Evolutionary conservation across 345 rosid genomes (phyloP).

Genomic region (Melastoma malabathricum): DNA sequence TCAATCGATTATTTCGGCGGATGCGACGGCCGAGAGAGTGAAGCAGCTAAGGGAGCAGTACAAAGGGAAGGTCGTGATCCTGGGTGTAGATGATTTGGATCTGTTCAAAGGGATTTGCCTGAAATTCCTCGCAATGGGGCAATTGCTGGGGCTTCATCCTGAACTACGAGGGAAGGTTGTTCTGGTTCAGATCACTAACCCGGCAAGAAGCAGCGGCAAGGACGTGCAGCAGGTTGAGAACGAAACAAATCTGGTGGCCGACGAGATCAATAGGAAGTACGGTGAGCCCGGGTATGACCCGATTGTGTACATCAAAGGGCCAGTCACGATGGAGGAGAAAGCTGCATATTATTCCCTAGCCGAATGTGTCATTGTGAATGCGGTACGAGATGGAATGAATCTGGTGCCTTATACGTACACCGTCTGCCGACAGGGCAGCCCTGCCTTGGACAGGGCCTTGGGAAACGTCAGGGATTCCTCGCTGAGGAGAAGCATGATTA

Average conservation of each 20-base stretch:
- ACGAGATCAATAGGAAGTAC: constrained; percentile 35
- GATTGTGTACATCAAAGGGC: constrained; percentile 37
- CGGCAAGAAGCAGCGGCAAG: constrained; percentile 60
- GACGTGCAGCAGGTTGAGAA: constrained; percentile 49
- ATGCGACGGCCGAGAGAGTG: constrained; percentile 27
- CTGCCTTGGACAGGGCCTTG: constrained; percentile 37
- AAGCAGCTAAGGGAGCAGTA: constrained; percentile 42
- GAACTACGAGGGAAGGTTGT: constrained; percentile 40
- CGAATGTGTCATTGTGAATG: constrained; percentile 66
- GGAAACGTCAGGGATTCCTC: constrained; percentile 18
- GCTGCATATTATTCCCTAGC: constrained; percentile 54
- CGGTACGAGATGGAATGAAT: constrained; percentile 83
- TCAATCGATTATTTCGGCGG: constrained; percentile 24
- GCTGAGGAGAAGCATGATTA: constrained; percentile 44
- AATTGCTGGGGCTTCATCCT: constrained; percentile 32
- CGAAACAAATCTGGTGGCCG: constrained; percentile 26
- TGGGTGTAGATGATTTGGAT: constrained; percentile 81
- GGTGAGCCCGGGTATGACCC: constrained; percentile 49
- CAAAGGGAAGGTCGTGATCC: constrained; percentile 35
- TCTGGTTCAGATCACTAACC: constrained; percentile 63
- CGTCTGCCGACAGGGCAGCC: constrained; percentile 56
- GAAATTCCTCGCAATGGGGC: constrained; percentile 59
- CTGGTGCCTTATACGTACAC: constrained; percentile 72
- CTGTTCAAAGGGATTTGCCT: constrained; percentile 58
- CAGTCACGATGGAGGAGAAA: constrained; percentile 46